phyloP scores from a whole-genome alignment of 352 stramenopile species.

The Pythium diclinum region DNA sequence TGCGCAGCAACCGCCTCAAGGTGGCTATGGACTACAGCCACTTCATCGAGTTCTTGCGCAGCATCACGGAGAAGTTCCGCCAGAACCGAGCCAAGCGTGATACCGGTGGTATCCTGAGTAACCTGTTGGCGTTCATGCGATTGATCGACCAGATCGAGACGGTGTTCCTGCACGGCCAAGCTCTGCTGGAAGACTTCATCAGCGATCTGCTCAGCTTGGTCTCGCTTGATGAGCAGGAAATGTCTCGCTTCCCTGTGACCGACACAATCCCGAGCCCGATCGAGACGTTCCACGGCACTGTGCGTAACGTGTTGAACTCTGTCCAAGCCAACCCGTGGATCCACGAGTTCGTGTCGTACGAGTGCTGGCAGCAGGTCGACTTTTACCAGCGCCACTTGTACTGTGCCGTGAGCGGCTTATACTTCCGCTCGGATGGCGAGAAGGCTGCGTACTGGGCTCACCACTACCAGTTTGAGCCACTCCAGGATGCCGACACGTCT shows the following conservation, averaged over 20 bases:
- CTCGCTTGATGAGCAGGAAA: conserved; percentile 36
- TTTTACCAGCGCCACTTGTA: conserved; percentile 64
- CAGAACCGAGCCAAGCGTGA: conserved; percentile 51
- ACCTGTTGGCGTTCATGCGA: conserved; percentile 56
- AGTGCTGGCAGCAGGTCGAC: conserved; percentile 54
- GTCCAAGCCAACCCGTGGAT: conserved; percentile 68
- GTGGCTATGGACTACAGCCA: conserved; percentile 75
- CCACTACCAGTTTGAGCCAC: conserved; percentile 61
- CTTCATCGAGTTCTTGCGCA: conserved; percentile 72
- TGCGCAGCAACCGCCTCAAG: conserved; percentile 67
- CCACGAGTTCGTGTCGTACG: conserved; percentile 52
- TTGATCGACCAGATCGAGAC: conserved; percentile 75
- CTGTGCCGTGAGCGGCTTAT: conserved; percentile 71
- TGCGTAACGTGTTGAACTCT: conserved; percentile 68
- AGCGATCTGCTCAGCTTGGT: conserved; percentile 52
- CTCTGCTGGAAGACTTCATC: conserved; percentile 57
- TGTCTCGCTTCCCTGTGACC: conserved; percentile 44
- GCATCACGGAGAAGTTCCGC: conserved; percentile 62
- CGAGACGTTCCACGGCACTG: conserved; percentile 71
- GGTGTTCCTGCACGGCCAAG: conserved; percentile 66
- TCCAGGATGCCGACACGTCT: conserved; percentile 24
- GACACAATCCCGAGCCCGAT: conserved; percentile 66
- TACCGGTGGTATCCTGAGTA: conserved; percentile 56
- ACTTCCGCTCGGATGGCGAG: conserved; percentile 47
- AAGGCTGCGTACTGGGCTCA: conserved; percentile 55